Percentiles rank a stretch among this genome's conserved stretches.
These are phyloP conservation scores for Euptelea pleiosperma DNA, from an alignment of 164 flowering plant species.

Conservation along the genomic window DNA sequence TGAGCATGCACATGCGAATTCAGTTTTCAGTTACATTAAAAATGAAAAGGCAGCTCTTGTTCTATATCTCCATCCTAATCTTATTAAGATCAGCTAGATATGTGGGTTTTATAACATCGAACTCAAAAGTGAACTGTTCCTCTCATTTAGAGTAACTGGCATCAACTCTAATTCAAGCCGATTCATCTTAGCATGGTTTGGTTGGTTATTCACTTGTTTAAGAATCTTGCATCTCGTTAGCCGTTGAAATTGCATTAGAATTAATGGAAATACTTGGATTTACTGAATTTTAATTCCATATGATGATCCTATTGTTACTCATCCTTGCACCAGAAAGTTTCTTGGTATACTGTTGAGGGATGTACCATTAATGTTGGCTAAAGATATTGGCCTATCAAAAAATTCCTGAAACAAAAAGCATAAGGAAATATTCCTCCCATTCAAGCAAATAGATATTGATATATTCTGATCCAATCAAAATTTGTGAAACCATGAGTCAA, in stretches of 20 bases:
- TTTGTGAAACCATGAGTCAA: background rate
- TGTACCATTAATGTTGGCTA: background rate
- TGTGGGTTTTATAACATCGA: too few species aligned
- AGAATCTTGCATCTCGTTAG: background rate
- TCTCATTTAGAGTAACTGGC: too few species aligned
- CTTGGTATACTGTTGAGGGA: background rate
- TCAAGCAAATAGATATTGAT: background rate
- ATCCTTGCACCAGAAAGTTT: too few species aligned
- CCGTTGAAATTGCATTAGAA: background rate
- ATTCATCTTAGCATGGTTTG: background rate
- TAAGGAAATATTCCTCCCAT: background rate
- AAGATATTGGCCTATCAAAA: too few species aligned
- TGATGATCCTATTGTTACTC: background rate
- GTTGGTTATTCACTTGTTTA: background rate
- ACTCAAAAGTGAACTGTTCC: too few species aligned
- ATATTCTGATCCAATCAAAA: background rate
- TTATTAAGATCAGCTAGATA: too few species aligned
- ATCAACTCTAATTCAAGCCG: background rate
- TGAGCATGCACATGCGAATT: too few species aligned
- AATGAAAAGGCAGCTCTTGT: too few species aligned
- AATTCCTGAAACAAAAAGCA: too few species aligned
- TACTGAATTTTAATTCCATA: background rate
- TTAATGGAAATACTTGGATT: background rate
- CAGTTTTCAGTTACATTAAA: too few species aligned
- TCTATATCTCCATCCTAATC: too few species aligned